Conservation (phyloP, 176 grass and related monocot species). For the Cenchrus purpureus region DNA sequence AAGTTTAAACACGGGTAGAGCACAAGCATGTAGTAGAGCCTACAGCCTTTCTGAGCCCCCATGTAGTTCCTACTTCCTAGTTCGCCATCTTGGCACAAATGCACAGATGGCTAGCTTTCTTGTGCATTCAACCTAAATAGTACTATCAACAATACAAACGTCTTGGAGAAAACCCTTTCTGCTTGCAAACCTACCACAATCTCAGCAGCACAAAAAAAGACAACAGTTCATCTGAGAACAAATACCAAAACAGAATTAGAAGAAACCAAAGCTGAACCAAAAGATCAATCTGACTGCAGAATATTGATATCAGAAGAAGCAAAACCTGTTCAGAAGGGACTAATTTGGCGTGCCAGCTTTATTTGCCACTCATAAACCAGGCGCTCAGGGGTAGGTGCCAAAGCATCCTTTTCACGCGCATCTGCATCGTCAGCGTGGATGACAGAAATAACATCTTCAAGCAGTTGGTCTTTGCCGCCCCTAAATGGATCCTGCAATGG, state of each 20-base stretch:
- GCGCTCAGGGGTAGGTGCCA: conserved; percentile 50
- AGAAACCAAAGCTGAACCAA: neutral
- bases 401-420: conserved; percentile 51
- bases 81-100: neutral
- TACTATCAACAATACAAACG: neutral
- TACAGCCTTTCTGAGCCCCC: neutral
- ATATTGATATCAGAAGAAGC: neutral
- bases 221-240: neutral
- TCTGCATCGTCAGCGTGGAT: conserved; percentile 56
- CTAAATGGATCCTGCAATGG: conserved; percentile 85
- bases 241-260: neutral
- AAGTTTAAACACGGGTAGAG: neutral
- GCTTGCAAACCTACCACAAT: neutral
- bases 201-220: neutral
- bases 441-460: conserved; percentile 79
- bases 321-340: conserved; percentile 79
- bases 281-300: neutral
- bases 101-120: neutral
- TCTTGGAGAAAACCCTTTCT: conserved; percentile 3
- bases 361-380: conserved; percentile 91
- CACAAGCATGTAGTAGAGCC: neutral
- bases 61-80: neutral
- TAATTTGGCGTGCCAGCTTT: conserved; percentile 80
- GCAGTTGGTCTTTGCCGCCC: conserved; percentile 82
- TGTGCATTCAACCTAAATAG: neutral